phyloP scores from a whole-genome alignment of 257 asterid species.

The Schizonepeta tenuifolia region DNA sequence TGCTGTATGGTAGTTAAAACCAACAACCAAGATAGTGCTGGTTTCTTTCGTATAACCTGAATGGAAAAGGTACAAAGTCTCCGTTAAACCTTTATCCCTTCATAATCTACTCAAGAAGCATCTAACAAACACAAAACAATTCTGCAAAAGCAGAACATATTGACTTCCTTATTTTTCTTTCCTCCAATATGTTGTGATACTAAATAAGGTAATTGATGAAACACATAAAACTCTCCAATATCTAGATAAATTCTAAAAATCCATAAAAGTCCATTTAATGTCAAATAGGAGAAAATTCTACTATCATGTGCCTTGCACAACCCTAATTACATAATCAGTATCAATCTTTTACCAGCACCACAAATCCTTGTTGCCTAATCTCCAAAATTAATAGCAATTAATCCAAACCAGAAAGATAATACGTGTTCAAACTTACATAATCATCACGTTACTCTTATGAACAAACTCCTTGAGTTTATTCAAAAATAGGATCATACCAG shows the following conservation, averaged over 20 bases:
- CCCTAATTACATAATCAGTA: conserved; percentile 17
- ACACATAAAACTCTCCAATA: conserved; percentile 9
- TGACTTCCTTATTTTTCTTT: background rate
- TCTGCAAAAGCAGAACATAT: background rate
- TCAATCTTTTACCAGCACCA: conserved; percentile 11
- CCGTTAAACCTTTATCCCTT: conserved; percentile 25
- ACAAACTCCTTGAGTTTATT: conserved; percentile 15
- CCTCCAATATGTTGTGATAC: conserved; percentile 2
- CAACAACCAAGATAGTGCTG: conserved; percentile 79
- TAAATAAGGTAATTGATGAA: background rate
- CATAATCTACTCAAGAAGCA: conserved; percentile 9
- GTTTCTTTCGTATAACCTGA: conserved; percentile 85
- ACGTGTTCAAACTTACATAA: background rate
- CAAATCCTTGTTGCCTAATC: background rate
- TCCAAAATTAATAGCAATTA: background rate
- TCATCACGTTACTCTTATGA: conserved; percentile 1
- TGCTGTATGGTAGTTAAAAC: conserved; percentile 76
- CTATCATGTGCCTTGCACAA: conserved; percentile 12
- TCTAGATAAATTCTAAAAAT: background rate
- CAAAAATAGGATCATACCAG: background rate
- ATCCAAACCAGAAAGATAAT: conserved; percentile 1
- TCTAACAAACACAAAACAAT: background rate
- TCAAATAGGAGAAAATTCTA: conserved; percentile 19
- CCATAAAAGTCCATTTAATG: conserved; percentile 4
- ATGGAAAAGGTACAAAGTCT: conserved; percentile 13